Conservation (phyloP, 2,329 filamentous ascomycete genomes). For the Zymoseptoria passerinii region DNA sequence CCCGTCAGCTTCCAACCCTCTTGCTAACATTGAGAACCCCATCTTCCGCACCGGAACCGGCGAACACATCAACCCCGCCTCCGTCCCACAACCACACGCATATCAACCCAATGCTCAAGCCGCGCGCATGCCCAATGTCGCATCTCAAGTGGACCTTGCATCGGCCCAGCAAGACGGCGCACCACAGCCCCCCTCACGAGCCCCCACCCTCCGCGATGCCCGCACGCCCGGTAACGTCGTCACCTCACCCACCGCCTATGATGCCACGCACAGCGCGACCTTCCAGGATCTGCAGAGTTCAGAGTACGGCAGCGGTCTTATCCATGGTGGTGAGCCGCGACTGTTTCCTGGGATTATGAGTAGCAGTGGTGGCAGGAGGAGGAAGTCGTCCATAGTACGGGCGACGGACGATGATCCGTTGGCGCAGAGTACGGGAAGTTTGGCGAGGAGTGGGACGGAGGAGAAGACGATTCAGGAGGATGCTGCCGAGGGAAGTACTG, state of each 20-base stretch:
- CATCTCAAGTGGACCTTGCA: slow-evolving; percentile 27
- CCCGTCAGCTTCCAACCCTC: slow-evolving; percentile 30
- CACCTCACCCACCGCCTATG: slow-evolving; percentile 10
- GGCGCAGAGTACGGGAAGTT: slow-evolving; percentile 15
- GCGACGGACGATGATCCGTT: slow-evolving; percentile 10
- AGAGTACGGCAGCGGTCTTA: slow-evolving; percentile 36
- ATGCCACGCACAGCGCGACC: slow-evolving; percentile 29
- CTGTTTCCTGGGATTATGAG: slow-evolving; percentile 65
- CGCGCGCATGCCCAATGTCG: slow-evolving; percentile 26
- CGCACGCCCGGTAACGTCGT: slow-evolving; percentile 3
- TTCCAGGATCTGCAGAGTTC: slow-evolving; percentile 16
- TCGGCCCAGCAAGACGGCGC: slow-evolving; percentile 20
- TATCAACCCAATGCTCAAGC: slow-evolving; percentile 28
- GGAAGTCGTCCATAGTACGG: slow-evolving; percentile 22
- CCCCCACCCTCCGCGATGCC: slow-evolving; percentile 4
- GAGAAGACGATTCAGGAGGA: slow-evolving; percentile 13
- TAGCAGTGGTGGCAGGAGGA: slow-evolving; percentile 27
- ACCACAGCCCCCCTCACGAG: slow-evolving; percentile 8
- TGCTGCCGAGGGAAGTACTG: slow-evolving; percentile 6
- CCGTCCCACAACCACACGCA: slow-evolving; percentile 24
- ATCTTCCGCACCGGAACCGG: slow-evolving; percentile 10
- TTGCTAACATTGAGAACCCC: slow-evolving; percentile 7
- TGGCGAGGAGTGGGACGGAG: slow-evolving; percentile 9
- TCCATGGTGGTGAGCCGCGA: slow-evolving; percentile 53
- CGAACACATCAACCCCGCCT: slow-evolving; percentile 19